phyloP scores from a whole-genome alignment of 192 early-diverging fungal species.

The Coemansia sp. region DNA sequence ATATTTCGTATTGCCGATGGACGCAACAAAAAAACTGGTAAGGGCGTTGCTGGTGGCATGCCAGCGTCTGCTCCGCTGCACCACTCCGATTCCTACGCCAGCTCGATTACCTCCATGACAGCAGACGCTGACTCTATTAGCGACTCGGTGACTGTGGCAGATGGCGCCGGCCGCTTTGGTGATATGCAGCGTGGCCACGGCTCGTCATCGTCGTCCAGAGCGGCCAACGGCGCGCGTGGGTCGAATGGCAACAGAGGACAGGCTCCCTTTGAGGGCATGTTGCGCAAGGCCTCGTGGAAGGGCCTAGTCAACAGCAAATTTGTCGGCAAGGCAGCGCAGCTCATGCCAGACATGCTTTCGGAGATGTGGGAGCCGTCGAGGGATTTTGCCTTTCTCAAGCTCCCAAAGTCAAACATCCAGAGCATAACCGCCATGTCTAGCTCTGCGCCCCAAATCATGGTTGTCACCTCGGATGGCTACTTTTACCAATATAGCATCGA shows the following conservation, averaged over 20 bases:
- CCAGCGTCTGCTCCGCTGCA: conserved; percentile 7
- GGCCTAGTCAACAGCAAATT: conserved; percentile 57
- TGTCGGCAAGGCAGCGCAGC: conserved; percentile 77
- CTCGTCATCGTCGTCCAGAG: neutral
- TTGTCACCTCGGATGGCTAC: conserved; percentile 85
- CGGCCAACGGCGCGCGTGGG: conserved; percentile 5
- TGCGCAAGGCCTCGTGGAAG: conserved; percentile 57
- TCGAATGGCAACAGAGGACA: conserved; percentile 22
- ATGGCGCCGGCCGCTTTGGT: neutral
- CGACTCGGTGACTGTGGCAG: conserved; percentile 9
- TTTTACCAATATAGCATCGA: conserved; percentile 91
- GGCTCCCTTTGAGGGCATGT: conserved; percentile 59
- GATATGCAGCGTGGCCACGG: conserved; percentile 1
- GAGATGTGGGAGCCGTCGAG: conserved; percentile 95
- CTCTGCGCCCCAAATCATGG: conserved; percentile 78
- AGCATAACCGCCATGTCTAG: conserved; percentile 74
- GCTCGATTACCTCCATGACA: conserved; percentile 20
- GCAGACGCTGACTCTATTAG: conserved; percentile 15
- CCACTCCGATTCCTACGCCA: conserved; percentile 29
- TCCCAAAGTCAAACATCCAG: conserved; percentile 74
- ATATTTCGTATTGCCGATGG: conserved; percentile 75
- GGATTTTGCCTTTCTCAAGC: conserved; percentile 90
- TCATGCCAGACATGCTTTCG: conserved; percentile 81
- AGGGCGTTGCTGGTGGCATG: neutral
- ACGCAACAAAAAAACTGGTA: conserved; percentile 14